phyloP scores from a whole-genome alignment of 306 rosid species.

The Vigna hirtella region DNA sequence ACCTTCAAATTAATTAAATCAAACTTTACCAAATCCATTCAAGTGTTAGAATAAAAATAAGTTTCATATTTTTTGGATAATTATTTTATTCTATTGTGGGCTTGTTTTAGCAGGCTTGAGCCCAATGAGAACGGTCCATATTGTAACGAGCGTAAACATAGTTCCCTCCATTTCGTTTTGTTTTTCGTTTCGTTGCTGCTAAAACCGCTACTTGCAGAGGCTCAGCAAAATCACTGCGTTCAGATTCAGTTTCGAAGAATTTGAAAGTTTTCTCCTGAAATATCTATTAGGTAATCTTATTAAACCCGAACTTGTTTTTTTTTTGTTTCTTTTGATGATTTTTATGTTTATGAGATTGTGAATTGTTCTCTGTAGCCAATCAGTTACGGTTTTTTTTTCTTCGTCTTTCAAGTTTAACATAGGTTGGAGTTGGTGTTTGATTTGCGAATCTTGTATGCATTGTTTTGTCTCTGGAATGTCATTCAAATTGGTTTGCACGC shows the following conservation, averaged over 20 bases:
- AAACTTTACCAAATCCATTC: no score
- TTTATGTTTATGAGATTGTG: not conserved
- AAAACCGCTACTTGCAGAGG: not conserved
- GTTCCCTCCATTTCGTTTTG: slow-evolving; percentile 9
- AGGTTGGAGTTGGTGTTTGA: not conserved
- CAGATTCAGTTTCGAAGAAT: not conserved
- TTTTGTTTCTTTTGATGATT: not conserved
- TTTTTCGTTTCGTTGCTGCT: not conserved
- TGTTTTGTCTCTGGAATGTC: not conserved
- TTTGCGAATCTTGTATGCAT: not conserved
- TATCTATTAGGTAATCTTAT: slow-evolving; percentile 4
- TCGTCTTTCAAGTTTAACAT: not conserved
- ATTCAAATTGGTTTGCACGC: slow-evolving; percentile 27
- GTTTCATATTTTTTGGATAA: not conserved
- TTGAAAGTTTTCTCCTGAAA: not conserved
- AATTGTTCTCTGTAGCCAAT: not conserved
- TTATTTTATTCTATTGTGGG: not conserved
- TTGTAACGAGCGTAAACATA: slow-evolving; percentile 1
- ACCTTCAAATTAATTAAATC: no score
- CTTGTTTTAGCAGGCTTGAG: not conserved
- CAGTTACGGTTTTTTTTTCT: not conserved
- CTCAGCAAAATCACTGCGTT: not conserved
- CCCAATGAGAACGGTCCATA: not conserved
- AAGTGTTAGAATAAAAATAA: no score
- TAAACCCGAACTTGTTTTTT: not conserved